Conservation (phyloP, 805 yeast genomes). For the Komagataella phaffii region DNA sequence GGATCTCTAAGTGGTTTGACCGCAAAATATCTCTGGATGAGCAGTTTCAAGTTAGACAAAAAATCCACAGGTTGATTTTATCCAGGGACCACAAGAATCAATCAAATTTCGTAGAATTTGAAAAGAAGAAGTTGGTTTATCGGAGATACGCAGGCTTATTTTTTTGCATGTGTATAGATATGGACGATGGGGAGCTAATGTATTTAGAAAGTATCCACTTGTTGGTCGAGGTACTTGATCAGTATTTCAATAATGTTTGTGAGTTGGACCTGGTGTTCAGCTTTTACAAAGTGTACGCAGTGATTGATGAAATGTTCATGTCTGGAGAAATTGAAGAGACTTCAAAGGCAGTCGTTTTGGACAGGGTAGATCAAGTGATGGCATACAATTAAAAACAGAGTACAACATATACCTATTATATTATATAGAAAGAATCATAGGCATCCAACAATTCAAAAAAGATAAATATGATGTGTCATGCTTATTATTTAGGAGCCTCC, state of each 20-base stretch:
- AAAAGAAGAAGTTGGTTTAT: constrained; percentile 60
- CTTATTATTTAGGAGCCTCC: constrained; percentile 77
- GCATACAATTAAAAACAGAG: neutral
- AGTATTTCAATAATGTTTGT: constrained; percentile 81
- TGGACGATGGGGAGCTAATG: constrained; percentile 69
- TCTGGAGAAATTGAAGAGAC: constrained; percentile 91
- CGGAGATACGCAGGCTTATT: constrained; percentile 86
- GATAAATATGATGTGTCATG: neutral
- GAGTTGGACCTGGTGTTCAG: constrained; percentile 89
- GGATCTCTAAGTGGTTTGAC: constrained; percentile 69
- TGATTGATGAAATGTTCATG: constrained; percentile 75
- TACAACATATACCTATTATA: neutral
- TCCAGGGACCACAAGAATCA: constrained; percentile 77
- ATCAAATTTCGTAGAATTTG: constrained; percentile 27
- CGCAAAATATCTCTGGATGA: constrained; percentile 22
- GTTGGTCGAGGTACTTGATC: constrained; percentile 79
- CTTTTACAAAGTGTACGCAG: constrained; percentile 70
- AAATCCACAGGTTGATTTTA: constrained; percentile 68
- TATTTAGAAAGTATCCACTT: constrained; percentile 78
- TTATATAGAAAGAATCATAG: neutral
- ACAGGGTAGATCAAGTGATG: constrained; percentile 20
- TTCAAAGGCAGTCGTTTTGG: constrained; percentile 53
- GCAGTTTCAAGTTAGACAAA: constrained; percentile 34
- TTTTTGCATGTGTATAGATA: constrained; percentile 73
- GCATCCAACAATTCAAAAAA: neutral